Base-by-base conservation (phyloP, 495 filamentous ascomycete species). In the Alectoria sarmentosa region DNA sequence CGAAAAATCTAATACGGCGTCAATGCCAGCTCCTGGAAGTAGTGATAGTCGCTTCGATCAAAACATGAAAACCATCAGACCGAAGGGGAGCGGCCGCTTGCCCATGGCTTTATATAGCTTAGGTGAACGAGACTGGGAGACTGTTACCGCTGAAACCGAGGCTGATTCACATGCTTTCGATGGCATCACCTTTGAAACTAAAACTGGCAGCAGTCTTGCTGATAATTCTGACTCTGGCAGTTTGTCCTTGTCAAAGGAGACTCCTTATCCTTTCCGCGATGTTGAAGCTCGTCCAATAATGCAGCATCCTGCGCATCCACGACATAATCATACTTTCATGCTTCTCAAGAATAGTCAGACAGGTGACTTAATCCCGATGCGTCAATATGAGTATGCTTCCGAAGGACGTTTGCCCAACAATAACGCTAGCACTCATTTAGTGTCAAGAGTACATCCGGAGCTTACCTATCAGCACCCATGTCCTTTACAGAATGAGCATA, bases 401-500 rank as follows among this genome's bases (percentile, higher is more conserved):
- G 67, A 61, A 48, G 58, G 32, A 19, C 56, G 60, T 34, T 62
- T 72, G 32, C 69, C 70, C 8, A 63, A 66, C 59, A 37, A 30
- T 15, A 69, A 71, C 58, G n/a, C 38, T 42, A 62, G 37, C 32
- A 15, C 58, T 38, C 49, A 17, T 32, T 34, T 11, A 17, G 11
- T 19, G 42, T 32, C 28, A 19, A 17, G 28, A 17, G 28, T 54
- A 54, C 19, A 15, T 34, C 2, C 54, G 19, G 38, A 34, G 28
- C 49, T 41, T 37, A 55, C 44, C 13, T 74, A 72, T 60, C 64
- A 66, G 34, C 74, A 73, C 65, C 73, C 75, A 36, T 63, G 37
- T 37, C 75, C 72, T 15, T 60, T 74, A 26, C 52, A 55, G 11
- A 39, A 23, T 3, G 34, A 54, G n/a, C 72, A 76, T 65, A 34